phyloP scores from a whole-genome alignment of 1,139 yeast genomes.

The Blastobotrys proliferans region DNA sequence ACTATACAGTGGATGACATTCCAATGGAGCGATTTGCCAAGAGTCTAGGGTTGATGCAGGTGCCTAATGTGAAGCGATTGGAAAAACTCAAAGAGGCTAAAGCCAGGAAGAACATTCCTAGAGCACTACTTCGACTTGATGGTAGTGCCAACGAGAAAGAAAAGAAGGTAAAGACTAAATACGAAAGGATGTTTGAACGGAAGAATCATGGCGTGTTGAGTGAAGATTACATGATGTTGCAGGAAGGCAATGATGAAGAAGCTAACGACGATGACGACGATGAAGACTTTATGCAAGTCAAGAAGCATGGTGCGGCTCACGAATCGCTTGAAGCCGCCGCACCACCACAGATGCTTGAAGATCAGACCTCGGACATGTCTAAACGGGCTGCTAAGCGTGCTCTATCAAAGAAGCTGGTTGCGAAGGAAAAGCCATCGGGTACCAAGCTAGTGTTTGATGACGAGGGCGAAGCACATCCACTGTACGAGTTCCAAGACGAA shows the following conservation, averaged over 20 bases:
- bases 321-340: constrained; percentile 59
- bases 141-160: constrained; percentile 32
- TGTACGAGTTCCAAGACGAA: constrained; percentile 87
- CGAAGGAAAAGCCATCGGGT: constrained; percentile 57
- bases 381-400: constrained; percentile 88
- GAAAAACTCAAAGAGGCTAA: constrained; percentile 46
- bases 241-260: constrained; percentile 22
- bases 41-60: constrained; percentile 91
- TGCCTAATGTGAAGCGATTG: constrained; percentile 80
- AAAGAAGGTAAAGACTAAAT: constrained; percentile 71
- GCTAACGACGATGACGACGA: constrained; percentile 49
- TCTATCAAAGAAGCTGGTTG: constrained; percentile 72
- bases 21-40: constrained; percentile 83
- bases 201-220: constrained; percentile 89
- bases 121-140: constrained; percentile 54
- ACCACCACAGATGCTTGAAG: constrained; percentile 48
- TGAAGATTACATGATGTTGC: constrained; percentile 74
- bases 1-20: constrained; percentile 55
- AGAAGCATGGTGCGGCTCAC: constrained; percentile 68
- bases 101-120: constrained; percentile 77
- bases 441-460: constrained; percentile 86
- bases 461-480: constrained; percentile 85
- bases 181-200: constrained; percentile 94
- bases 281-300: constrained; percentile 74
- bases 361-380: constrained; percentile 51